Evolutionary conservation across 495 filamentous ascomycete genomes (phyloP).

Genomic region (Penicillium angulare): DNA sequence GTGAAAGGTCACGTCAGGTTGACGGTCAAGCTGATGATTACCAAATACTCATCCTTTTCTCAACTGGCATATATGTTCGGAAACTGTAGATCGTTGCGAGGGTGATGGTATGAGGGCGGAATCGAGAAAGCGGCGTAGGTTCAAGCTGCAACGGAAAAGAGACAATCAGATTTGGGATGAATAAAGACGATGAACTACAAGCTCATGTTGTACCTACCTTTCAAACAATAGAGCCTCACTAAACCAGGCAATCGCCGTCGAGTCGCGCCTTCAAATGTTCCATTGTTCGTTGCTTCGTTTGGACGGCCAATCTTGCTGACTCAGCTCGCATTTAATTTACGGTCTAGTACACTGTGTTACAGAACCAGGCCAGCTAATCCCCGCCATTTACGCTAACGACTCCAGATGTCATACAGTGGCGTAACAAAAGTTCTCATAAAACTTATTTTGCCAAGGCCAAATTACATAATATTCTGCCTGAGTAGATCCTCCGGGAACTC

Average conservation of each 20-base stretch:
- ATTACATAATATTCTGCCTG: too few species aligned
- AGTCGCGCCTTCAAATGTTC: conserved; percentile 9
- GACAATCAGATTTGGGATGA: neutral
- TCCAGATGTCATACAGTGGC: too few species aligned
- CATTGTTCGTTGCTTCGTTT: neutral
- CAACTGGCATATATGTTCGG: neutral
- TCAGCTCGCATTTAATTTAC: neutral
- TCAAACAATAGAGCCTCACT: neutral
- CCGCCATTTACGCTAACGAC: too few species aligned
- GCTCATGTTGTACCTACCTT: neutral
- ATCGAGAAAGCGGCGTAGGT: neutral
- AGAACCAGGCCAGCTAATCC: neutral
- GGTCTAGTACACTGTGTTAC: neutral
- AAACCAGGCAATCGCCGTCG: conserved; percentile 1
- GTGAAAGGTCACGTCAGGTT: conserved; percentile 13
- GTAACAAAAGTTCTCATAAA: too few species aligned
- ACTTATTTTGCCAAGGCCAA: too few species aligned
- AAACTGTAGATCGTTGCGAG: neutral
- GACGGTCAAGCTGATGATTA: conserved; percentile 21
- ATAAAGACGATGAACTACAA: neutral
- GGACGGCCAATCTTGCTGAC: neutral
- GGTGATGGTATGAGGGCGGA: neutral
- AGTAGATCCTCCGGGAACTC: too few species aligned
- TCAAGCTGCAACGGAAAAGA: neutral
- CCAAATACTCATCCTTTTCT: conserved; percentile 25